phyloP scores from a whole-genome alignment of 306 rosid genomes.

The Vachellia collinsii region DNA sequence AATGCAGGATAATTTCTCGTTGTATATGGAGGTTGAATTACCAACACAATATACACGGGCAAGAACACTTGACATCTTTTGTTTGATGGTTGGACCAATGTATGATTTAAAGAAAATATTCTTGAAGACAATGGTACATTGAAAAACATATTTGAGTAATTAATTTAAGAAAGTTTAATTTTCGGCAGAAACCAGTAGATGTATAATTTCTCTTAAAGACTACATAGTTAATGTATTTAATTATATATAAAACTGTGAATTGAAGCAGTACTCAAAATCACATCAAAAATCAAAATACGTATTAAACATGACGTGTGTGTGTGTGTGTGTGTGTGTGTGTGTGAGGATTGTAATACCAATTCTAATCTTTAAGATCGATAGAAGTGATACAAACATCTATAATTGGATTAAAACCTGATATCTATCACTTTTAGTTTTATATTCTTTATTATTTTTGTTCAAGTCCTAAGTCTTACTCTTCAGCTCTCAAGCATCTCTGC shows the following conservation, averaged over 20 bases:
- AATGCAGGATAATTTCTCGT: background rate
- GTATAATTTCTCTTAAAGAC: background rate
- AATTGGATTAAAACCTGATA: background rate
- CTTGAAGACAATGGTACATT: background rate
- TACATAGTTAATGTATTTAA: background rate
- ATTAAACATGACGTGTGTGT: too few relatives aligned
- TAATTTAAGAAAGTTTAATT: too few relatives aligned
- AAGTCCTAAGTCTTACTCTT: background rate
- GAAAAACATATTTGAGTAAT: background rate
- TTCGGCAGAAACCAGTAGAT: background rate
- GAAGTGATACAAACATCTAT: background rate
- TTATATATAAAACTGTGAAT: background rate
- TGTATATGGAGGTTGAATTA: too few relatives aligned
- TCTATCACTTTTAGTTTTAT: background rate
- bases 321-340: too few relatives aligned
- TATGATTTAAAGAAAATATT: too few relatives aligned
- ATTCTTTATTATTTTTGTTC: background rate
- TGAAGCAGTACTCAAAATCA: background rate
- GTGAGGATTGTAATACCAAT: background rate
- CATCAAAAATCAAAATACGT: background rate
- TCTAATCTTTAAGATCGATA: background rate
- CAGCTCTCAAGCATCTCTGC: background rate
- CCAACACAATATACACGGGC: too few relatives aligned
- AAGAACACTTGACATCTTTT: too few relatives aligned
- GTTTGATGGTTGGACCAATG: too few relatives aligned